Percentiles rank a stretch among this genome's conserved stretches.
Evolutionary conservation across 257 asterid species (phyloP).

Genomic region (Solanum habrochaites): DNA sequence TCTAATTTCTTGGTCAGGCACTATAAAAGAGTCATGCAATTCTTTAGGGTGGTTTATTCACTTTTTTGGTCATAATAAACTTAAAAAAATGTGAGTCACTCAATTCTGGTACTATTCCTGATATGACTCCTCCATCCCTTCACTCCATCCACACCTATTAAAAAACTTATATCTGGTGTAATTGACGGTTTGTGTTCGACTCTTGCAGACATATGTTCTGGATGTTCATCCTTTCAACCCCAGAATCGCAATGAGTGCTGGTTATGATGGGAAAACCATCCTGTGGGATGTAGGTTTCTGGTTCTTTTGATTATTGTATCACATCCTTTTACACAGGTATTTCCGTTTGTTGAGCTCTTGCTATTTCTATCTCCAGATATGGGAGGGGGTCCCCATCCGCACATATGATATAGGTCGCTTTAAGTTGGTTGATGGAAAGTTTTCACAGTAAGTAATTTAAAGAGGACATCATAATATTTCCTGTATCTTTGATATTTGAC

Average conservation of each 20-base stretch:
- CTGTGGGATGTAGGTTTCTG: conserved; percentile 88
- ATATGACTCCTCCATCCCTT: background rate
- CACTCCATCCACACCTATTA: background rate
- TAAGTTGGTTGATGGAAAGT: conserved; percentile 94
- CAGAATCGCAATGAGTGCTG: conserved; percentile 98
- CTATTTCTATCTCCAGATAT: conserved; percentile 43
- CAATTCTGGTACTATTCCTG: background rate
- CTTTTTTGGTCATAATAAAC: background rate
- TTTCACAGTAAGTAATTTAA: conserved; percentile 72
- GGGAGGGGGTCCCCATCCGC: conserved; percentile 91
- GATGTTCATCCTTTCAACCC: conserved; percentile 99
- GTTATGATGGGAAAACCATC: conserved; percentile 97
- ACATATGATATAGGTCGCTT: conserved; percentile 77
- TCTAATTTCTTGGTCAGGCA: background rate
- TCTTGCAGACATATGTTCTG: conserved; percentile 81
- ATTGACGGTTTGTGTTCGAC: conserved; percentile 2
- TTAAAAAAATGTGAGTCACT: background rate
- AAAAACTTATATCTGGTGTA: background rate
- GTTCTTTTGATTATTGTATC: conserved; percentile 8
- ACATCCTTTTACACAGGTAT: background rate
- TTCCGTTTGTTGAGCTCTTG: conserved; percentile 1
- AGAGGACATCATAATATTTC: background rate
- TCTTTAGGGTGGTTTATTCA: background rate
- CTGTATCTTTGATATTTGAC: background rate
- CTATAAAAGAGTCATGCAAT: background rate